Conservation (phyloP, 495 filamentous ascomycete species). For the Aspergillus egyptiacus region DNA sequence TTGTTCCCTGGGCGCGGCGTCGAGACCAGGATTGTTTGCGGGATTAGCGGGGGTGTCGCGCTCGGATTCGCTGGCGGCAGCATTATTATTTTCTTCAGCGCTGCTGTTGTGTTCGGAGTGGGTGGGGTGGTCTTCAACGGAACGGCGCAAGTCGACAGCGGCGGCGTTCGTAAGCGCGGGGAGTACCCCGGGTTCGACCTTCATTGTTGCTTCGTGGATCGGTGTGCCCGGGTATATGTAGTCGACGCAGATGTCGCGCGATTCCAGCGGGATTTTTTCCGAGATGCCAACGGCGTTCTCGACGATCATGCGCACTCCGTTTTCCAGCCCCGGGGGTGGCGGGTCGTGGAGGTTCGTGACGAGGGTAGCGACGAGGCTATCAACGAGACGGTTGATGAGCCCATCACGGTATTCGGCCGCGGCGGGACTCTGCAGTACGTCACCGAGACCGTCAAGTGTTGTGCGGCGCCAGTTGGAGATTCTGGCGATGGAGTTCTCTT, state of each 20-base stretch:
- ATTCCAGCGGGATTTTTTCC: conserved; percentile 82
- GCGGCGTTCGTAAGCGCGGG: conserved; percentile 60
- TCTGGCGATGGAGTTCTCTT: conserved; percentile 78
- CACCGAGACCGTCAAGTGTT: conserved; percentile 83
- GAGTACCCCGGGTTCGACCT: conserved; percentile 63
- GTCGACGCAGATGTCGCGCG: conserved; percentile 79
- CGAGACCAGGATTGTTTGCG: not conserved
- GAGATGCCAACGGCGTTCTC: conserved; percentile 85
- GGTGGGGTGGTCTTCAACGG: conserved; percentile 31
- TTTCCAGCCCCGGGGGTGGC: conserved; percentile 68
- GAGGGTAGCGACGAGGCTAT: conserved; percentile 63
- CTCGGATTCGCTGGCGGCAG: conserved; percentile 12
- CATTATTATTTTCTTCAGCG: conserved; percentile 14
- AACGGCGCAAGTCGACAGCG: conserved; percentile 29
- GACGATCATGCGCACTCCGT: conserved; percentile 82
- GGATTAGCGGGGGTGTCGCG: conserved; percentile 8
- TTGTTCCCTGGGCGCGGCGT: conserved; percentile 27
- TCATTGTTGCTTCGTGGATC: conserved; percentile 70
- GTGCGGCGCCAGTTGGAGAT: conserved; percentile 90
- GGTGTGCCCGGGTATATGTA: conserved; percentile 70
- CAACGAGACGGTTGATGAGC: conserved; percentile 63
- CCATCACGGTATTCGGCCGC: conserved; percentile 55
- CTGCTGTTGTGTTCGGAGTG: conserved; percentile 21
- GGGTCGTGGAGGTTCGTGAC: conserved; percentile 69
- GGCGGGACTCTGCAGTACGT: conserved; percentile 58